Evolutionary conservation across 164 flowering plant species (phyloP).

Genomic region (Platanus orientalis): DNA sequence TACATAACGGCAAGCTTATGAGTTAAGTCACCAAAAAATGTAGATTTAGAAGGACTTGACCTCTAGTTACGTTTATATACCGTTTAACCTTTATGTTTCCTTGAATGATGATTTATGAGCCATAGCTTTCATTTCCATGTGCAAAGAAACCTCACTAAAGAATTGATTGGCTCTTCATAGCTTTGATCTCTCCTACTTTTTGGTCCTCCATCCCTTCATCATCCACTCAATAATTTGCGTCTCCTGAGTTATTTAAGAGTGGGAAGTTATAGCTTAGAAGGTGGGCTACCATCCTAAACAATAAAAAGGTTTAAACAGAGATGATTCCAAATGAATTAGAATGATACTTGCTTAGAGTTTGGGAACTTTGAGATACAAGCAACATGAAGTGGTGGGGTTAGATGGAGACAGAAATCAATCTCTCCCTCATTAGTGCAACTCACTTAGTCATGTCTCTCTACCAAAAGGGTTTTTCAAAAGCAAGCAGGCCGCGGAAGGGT

Average conservation of each 20-base stretch:
- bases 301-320: too few species aligned
- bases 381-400: constrained; percentile 16
- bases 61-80: too few species aligned
- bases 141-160: not conserved
- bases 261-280: too few species aligned
- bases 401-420: not conserved
- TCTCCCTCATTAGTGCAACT: not conserved
- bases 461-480: not conserved
- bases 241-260: too few species aligned
- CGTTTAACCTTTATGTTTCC: not conserved
- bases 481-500: not conserved
- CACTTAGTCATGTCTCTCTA: not conserved
- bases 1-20: too few species aligned
- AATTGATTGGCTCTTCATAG: too few species aligned
- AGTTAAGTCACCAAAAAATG: too few species aligned
- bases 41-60: too few species aligned
- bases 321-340: not conserved
- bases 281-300: too few species aligned
- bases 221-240: too few species aligned
- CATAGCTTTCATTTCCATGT: not conserved
- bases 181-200: too few species aligned
- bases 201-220: too few species aligned
- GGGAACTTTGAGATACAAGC: constrained; percentile 33
- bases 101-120: not conserved
- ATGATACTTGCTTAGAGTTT: constrained; percentile 23